Base-by-base conservation (phyloP, 192 early-diverging fungal species). In the Gamsiella multidivaricata region DNA sequence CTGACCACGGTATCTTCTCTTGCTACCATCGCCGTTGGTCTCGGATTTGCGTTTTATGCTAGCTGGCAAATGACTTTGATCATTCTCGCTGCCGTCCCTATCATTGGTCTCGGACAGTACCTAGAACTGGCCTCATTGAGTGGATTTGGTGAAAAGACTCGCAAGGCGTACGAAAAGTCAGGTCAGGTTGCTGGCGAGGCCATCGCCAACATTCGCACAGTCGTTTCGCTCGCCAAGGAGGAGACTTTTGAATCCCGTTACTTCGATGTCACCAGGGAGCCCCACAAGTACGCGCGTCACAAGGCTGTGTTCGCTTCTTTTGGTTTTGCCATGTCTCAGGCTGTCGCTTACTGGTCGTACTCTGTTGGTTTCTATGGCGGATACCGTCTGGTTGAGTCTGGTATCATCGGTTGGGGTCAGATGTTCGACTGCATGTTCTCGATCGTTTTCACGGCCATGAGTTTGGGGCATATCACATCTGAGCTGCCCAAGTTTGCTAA, bases 1-100 rank as follows among this genome's bases (percentile, higher is more conserved):
- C 80, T 86, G 18, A 80, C 79, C 18, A 79, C 87, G 26, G 50
- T 90, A 29, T 74, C 85, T 3, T 60, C 80, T 3, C n/a, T 70
- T 20, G 69, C 82, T 0, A 84, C 67, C n/a, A 71, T 74, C 15
- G 56, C 69, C 18, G 26, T 62, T 39, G 74, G 81, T 54, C 71
- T 81, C 10, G 75, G 69, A 5, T 70, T 97, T 66, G 90, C 95
- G 5, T 95, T 98, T 67, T 39, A 60, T 3, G 69, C 86, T 33
- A 87, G 88, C 50, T 97, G 96, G 96, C 84, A 91, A 37, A 80
- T 98, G 61, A 93, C 96, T 8, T 68, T 96, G 51, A 91, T 98
- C 22, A 83, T 91, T 64, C 51, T 93, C 26, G 79, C 79, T 11
- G 85, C 84, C 5, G 59, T 89, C 46, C 93, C 93, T 15, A 76